Evolutionary conservation across 371 early-diverging fungal species (phyloP), one percentile per base, ranked within the genome.

Genomic region (Mucor indicus): DNA sequence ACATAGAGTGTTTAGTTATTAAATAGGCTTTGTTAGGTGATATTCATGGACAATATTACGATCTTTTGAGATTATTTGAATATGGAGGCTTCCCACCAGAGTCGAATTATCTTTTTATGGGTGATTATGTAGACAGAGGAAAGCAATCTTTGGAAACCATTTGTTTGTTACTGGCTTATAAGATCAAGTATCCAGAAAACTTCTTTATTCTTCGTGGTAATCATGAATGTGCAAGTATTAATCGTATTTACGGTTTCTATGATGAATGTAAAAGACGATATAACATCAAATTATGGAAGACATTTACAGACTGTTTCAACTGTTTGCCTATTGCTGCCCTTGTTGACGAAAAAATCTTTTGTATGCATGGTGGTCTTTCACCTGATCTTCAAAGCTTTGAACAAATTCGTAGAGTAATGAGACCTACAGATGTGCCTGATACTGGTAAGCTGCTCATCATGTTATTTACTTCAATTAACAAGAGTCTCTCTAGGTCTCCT

Each of bases 331-430:
- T 98, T 43, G 93, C 96, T 13, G 99, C 96, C 3, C 75, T 99
- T 40, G 89, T 99, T 38, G 98, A 93, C 58, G 94, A 91, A 64
- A 94, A 94, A 80, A 95, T 97, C 48, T 91, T 99, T 56, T 93
- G 95, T 66, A 93, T 99, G 72, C 99, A 99, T 67, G 99, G 99
- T 17, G 99, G 99, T 16, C 82, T 99, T 37, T 97, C 98, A n/a
- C 99, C 99, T 3, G 85, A 83, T 57, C 74, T 89, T 21, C 77
- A 79, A 39, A 88, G 77, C 40, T 89, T 98, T 88, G 96, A 98
- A 53, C 95, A 99, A 64, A 96, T 98, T 56, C 86, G 90, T 38
- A 79, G 84, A 23, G 86, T 99, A 10, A 76, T 83, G 72, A 80
- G 97, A 38, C 99, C 99, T 1, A 91, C 92, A 2, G 98, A 98